Evolutionary conservation across 352 stramenopile species (phyloP).

Genomic region (Globisporangium middletonii): DNA sequence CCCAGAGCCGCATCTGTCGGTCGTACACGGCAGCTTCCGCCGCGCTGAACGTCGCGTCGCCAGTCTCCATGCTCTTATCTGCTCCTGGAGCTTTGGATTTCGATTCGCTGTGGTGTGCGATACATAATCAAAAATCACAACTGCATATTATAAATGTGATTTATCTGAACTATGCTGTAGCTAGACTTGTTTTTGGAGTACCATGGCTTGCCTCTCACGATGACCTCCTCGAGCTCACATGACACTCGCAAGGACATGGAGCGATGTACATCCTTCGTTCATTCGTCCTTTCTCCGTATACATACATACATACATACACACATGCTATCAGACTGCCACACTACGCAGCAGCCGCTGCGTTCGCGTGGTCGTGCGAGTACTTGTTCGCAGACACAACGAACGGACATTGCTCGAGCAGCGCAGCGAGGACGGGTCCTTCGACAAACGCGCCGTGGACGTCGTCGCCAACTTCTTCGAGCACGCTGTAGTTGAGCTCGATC

Average conservation of each 20-base stretch:
- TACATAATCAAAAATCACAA: not conserved
- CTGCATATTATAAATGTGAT: not conserved
- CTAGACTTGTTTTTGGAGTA: not conserved
- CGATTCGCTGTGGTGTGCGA: not conserved
- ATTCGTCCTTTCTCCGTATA: no score
- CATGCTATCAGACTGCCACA: no score
- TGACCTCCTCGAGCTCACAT: no score
- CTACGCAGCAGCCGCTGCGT: slow-evolving; percentile 7
- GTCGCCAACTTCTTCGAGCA: slow-evolving; percentile 2
- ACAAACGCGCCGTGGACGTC: slow-evolving; percentile 9
- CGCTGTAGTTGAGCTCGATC: slow-evolving; percentile 4
- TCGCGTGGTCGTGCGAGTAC: slow-evolving; percentile 2
- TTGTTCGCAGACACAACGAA: slow-evolving; percentile 10
- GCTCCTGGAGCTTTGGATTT: not conserved
- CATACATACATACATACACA: not conserved
- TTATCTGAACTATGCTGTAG: not conserved
- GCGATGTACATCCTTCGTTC: no score
- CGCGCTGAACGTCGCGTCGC: slow-evolving; percentile 51
- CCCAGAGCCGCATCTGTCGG: slow-evolving; percentile 98
- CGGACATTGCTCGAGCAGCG: slow-evolving; percentile 5
- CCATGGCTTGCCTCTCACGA: no score
- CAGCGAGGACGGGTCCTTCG: not conserved
- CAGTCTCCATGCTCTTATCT: slow-evolving; percentile 1
- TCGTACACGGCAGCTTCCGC: slow-evolving; percentile 95
- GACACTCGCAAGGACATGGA: no score